These are phyloP conservation scores for Acmispon strigosus DNA, from an alignment of 306 rosid genomes.

Conservation along the genomic window DNA sequence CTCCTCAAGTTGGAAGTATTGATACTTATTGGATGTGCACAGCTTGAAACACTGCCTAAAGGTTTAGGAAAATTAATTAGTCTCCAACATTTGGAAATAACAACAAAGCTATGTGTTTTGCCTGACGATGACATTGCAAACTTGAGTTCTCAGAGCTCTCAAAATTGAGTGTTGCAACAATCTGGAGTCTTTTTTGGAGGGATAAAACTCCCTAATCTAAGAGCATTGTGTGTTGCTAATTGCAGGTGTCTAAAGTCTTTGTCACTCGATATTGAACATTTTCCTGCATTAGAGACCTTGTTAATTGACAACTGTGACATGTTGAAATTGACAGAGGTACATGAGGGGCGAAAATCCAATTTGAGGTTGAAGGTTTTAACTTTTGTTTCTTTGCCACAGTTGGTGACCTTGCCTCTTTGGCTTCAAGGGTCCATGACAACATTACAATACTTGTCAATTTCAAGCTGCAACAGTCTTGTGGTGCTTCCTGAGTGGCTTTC, in stretches of 20 bases:
- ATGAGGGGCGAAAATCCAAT: neutral
- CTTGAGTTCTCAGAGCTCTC: conserved; percentile 7
- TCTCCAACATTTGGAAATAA: conserved; percentile 18
- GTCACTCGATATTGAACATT: conserved; percentile 1
- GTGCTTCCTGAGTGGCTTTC: conserved; percentile 28
- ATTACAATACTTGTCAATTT: neutral
- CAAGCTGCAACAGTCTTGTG: neutral
- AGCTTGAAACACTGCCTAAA: conserved; percentile 24
- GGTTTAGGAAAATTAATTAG: conserved; percentile 13
- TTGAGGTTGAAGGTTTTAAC: neutral
- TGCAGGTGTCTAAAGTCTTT: conserved; percentile 17
- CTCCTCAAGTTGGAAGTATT: conserved; percentile 25
- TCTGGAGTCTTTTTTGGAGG: neutral
- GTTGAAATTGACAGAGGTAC: neutral
- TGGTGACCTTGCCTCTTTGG: conserved; percentile 20
- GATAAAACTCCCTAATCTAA: neutral
- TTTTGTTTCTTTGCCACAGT: neutral
- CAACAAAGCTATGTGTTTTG: conserved; percentile 4
- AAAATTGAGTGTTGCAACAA: neutral
- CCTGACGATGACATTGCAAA: conserved; percentile 1
- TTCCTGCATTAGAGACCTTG: conserved; percentile 14
- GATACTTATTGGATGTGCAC: neutral
- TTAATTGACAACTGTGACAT: neutral
- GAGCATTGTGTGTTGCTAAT: accelerated
- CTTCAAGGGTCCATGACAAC: conserved; percentile 16